phyloP scores from a whole-genome alignment of 2,329 filamentous ascomycete genomes.

The Fonsecaea nubica region DNA sequence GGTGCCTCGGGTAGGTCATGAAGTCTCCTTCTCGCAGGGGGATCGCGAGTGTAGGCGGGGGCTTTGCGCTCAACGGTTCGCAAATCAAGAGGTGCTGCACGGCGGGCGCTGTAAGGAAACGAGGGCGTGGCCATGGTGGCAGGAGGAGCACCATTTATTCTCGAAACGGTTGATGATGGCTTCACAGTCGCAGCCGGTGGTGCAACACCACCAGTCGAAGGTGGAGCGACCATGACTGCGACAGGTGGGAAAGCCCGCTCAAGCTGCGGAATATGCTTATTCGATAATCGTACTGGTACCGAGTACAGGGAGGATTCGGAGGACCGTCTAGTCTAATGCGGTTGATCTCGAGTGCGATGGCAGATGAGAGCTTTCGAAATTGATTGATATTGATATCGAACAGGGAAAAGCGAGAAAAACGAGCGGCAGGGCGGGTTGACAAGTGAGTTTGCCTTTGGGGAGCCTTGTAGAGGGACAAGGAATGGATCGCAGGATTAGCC shows the following conservation, averaged over 20 bases:
- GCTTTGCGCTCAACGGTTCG: constrained; percentile 90
- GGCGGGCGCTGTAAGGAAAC: constrained; percentile 69
- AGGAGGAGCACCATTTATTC: constrained; percentile 52
- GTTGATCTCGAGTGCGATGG: neutral
- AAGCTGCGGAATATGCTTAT: constrained; percentile 11
- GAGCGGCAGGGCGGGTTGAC: constrained; percentile 22
- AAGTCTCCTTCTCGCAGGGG: constrained; percentile 76
- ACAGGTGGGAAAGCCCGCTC: constrained; percentile 13
- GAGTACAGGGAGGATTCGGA: neutral
- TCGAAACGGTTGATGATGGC: constrained; percentile 41
- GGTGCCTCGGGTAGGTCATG: constrained; percentile 89
- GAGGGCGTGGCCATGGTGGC: constrained; percentile 53
- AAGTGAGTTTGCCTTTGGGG: constrained; percentile 20
- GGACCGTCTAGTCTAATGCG: neutral
- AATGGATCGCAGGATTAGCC: constrained; percentile 22
- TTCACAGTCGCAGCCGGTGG: constrained; percentile 33
- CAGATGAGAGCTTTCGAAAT: constrained; percentile 2
- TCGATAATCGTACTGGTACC: constrained; percentile 2
- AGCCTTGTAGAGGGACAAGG: constrained; percentile 27
- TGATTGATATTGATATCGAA: constrained; percentile 12
- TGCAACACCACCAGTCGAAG: constrained; percentile 48
- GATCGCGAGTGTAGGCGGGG: constrained; percentile 76
- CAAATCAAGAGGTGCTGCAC: constrained; percentile 76
- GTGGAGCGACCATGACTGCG: constrained; percentile 55
- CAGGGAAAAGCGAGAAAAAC: constrained; percentile 31